These are phyloP conservation scores for Ogataea minuta DNA, from an alignment of 805 yeast species.

Conservation along the genomic window DNA sequence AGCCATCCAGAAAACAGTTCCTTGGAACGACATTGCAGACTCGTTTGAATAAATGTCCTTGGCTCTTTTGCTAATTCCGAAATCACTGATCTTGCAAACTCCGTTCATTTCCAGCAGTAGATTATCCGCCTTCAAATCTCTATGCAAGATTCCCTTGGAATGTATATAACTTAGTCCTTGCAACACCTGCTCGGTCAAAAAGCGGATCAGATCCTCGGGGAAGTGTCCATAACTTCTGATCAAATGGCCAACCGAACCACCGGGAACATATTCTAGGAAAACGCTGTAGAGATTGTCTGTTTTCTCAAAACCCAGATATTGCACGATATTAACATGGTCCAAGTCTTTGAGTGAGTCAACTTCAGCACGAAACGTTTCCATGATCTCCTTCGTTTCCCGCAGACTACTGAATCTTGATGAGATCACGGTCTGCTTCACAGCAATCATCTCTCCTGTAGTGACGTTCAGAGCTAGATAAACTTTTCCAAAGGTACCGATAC, in stretches of 20 bases:
- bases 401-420: slow-evolving; percentile 43
- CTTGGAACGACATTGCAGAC: slow-evolving; percentile 92
- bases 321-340: slow-evolving; percentile 93
- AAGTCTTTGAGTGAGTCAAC: slow-evolving; percentile 91
- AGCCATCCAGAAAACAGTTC: slow-evolving; percentile 99
- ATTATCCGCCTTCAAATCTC: slow-evolving; percentile 95
- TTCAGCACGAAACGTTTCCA: slow-evolving; percentile 84
- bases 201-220: slow-evolving; percentile 72
- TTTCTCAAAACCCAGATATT: slow-evolving; percentile 90
- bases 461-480: slow-evolving; percentile 90
- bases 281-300: slow-evolving; percentile 72
- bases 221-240: slow-evolving; percentile 80
- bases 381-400: slow-evolving; percentile 53
- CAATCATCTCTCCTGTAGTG: slow-evolving; percentile 98
- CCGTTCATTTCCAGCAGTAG: slow-evolving; percentile 87
- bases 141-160: slow-evolving; percentile 80
- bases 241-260: slow-evolving; percentile 91
- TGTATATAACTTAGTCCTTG: slow-evolving; percentile 87
- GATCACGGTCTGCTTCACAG: slow-evolving; percentile 90
- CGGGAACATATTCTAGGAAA: slow-evolving; percentile 94
- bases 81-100: slow-evolving; percentile 91
- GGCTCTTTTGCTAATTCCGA: slow-evolving; percentile 88
- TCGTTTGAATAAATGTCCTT: slow-evolving; percentile 85
- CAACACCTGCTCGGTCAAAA: slow-evolving; percentile 74
- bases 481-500: slow-evolving; percentile 94